Percentiles rank a stretch among this genome's conserved stretches.
Conservation (phyloP, 139 green algal species). For the Chloropicon primus region DNA sequence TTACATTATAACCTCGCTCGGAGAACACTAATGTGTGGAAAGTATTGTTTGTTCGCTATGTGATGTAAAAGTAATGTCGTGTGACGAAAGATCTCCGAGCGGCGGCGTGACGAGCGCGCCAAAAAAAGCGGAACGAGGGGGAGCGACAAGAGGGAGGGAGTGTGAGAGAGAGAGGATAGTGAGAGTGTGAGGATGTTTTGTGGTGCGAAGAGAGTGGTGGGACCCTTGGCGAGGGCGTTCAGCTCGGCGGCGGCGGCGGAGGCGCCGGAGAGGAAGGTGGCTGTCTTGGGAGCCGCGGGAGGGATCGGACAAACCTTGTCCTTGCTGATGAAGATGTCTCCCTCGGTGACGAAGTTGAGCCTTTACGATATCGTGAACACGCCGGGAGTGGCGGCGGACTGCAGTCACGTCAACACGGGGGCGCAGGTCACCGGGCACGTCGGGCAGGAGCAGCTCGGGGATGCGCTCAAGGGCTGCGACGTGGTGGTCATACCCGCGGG, state of each 20-base stretch:
- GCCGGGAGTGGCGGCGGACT: conserved; percentile 73
- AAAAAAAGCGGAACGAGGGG: no score
- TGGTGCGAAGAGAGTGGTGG: neutral
- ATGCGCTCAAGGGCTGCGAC: conserved; percentile 61
- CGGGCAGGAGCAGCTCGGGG: conserved; percentile 62
- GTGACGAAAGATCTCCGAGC: no score
- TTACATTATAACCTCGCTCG: no score
- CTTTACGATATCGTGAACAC: conserved; percentile 87
- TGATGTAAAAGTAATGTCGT: no score
- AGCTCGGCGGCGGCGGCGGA: neutral
- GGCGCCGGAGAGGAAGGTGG: conserved; percentile 51
- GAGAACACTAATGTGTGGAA: no score
- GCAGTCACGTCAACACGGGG: conserved; percentile 85
- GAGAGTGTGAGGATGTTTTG: neutral
- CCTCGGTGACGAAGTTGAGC: conserved; percentile 41
- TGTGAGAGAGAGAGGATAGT: no score
- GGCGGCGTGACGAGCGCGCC: no score
- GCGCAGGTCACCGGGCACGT: conserved; percentile 50
- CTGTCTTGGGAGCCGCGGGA: conserved; percentile 82
- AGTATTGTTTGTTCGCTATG: no score
- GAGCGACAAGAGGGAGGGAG: no score
- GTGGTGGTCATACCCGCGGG: conserved; percentile 87
- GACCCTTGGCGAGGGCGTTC: neutral
- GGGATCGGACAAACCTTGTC: conserved; percentile 93
- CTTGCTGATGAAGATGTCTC: conserved; percentile 80